A percentile compares a stretch with the other conserved stretches of the same genome.
Evolutionary conservation across 2,329 filamentous ascomycete genomes (phyloP).

Genomic region (Exophiala oligosperma): DNA sequence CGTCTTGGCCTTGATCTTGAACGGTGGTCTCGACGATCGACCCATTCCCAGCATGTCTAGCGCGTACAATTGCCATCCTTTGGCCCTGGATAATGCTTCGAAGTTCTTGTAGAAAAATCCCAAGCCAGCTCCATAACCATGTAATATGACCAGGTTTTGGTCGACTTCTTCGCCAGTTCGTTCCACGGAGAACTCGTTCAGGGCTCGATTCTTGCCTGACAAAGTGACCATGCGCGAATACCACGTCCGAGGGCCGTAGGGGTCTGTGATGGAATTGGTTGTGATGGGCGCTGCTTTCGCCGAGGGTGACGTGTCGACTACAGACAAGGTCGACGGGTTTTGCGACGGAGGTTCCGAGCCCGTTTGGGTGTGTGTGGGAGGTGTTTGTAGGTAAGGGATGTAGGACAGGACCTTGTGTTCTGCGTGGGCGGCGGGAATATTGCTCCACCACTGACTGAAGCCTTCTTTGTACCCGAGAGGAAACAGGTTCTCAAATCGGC

Average conservation of each 20-base stretch:
- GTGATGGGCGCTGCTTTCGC: constrained; percentile 42
- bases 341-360: constrained; percentile 52
- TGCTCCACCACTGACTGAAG: constrained; percentile 91
- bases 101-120: constrained; percentile 99
- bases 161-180: constrained; percentile 74
- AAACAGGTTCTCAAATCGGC: constrained; percentile 57
- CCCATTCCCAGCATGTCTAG: constrained; percentile 97
- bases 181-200: constrained; percentile 94
- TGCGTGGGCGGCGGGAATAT: constrained; percentile 75
- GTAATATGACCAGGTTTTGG: constrained; percentile 90
- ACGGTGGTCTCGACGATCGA: constrained; percentile 77
- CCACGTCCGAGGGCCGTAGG: constrained; percentile 83
- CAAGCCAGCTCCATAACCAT: constrained; percentile 93
- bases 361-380: constrained; percentile 66
- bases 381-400: constrained; percentile 77
- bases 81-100: constrained; percentile 74
- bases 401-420: constrained; percentile 86
- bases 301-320: constrained; percentile 38
- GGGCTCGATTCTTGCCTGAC: constrained; percentile 77
- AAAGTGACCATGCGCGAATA: constrained; percentile 80
- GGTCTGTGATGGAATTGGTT: constrained; percentile 63
- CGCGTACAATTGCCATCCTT: constrained; percentile 86
- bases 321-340: constrained; percentile 35
- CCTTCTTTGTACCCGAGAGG: constrained; percentile 90
- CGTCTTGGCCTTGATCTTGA: constrained; percentile 81